Base-by-base conservation (phyloP, 2,329 filamentous ascomycete species). In the Paraphaeosphaeria minitans region DNA sequence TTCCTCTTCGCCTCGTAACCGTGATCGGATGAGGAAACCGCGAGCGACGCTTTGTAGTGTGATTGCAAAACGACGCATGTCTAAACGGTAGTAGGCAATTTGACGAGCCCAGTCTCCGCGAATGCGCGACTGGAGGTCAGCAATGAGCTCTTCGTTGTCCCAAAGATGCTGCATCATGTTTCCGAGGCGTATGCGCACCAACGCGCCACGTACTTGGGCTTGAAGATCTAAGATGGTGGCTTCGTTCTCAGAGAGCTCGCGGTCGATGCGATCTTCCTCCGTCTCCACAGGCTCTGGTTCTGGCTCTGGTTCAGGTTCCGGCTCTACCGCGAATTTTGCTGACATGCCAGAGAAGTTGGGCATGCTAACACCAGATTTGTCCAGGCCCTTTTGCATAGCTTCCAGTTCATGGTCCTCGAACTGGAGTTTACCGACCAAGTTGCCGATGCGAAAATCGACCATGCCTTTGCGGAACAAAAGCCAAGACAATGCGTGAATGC, bases 371-470 rank as follows among this genome's bases (percentile, higher is more conserved):
- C 96, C 96, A 63, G 96, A 89, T 77, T 95, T 96, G 80, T 99
- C 95, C 47, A 99, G 86, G 48, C 95, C 95, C 73, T 97, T 97
- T 73, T 99, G 95, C 79, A 93, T 97, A 61, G 93, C 92, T 77
- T 99, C 95, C 29, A 99, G 84, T 74, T 99, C 96, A 80, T 98
- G 94, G 71, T 98, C 92, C 72, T 97, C 95, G 70, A 99, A 99
- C 74, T 98, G 91, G 4, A 99, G 85, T 74, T 99, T 94, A 35
- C 95, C 95, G 56, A 99, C 92, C 45, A 99, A 83, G 70, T 99
- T 99, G 16, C 94, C 95, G 71, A 99, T 99, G 9, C 93, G 89
- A 77, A 99, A 98, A 72, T 93, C 90, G 41, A 98, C 90, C 62
- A 98, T 92, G 1, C 95, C 94, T 75, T 97, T 95, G 50, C 95